Evolutionary conservation across 352 stramenopile genomes (phyloP).

Genomic region (Phytophthora lateralis): DNA sequence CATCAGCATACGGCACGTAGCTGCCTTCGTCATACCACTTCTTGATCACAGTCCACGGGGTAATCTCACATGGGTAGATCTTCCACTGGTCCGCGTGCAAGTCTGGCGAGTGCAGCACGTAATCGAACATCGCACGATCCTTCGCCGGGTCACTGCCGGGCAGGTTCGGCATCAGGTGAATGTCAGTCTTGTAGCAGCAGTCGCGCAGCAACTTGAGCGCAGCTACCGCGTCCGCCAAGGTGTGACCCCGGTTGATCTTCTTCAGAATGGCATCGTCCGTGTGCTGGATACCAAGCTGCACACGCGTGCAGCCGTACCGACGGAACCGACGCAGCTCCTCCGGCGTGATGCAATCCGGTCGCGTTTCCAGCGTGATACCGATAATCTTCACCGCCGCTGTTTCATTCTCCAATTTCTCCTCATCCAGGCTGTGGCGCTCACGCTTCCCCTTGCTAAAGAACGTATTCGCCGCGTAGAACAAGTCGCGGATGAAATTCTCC

Average conservation of each 20-base stretch:
- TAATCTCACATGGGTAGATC: constrained; percentile 95
- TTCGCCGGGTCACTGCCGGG: constrained; percentile 83
- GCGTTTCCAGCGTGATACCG: constrained; percentile 90
- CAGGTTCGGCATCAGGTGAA: constrained; percentile 94
- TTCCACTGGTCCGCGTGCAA: constrained; percentile 96
- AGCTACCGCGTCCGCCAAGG: constrained; percentile 65
- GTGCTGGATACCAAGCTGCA: constrained; percentile 93
- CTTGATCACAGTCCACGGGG: constrained; percentile 91
- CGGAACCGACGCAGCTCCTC: constrained; percentile 87
- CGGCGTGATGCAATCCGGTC: constrained; percentile 90
- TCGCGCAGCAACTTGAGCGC: constrained; percentile 90
- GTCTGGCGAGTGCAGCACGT: constrained; percentile 85
- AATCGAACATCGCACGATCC: constrained; percentile 92
- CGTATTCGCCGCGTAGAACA: constrained; percentile 94
- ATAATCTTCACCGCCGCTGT: constrained; percentile 87
- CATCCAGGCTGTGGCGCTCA: constrained; percentile 70
- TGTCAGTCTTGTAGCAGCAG: constrained; percentile 94
- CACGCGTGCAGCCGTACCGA: constrained; percentile 85
- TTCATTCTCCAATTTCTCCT: constrained; percentile 92
- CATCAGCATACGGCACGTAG: constrained; percentile 91
- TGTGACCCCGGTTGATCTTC: constrained; percentile 92
- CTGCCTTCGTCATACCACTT: constrained; percentile 89
- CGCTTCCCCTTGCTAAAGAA: constrained; percentile 84
- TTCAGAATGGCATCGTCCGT: constrained; percentile 90
- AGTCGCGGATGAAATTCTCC: constrained; percentile 90